These are phyloP conservation scores for Sapria himalayana DNA, from an alignment of 345 rosid genomes.

Conservation along the genomic window DNA sequence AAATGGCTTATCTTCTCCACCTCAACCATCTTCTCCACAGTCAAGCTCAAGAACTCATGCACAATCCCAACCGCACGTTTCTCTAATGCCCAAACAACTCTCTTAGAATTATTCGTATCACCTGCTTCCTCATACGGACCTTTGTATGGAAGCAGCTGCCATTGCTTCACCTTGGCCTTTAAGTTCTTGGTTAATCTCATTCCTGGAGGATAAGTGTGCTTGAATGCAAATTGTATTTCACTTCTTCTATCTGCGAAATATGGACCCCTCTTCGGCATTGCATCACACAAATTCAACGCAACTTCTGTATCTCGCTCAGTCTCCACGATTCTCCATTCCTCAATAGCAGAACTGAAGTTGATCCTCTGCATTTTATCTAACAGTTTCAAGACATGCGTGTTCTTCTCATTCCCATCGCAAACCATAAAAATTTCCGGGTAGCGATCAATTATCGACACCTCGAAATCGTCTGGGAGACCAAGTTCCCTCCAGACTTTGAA, in stretches of 20 bases:
- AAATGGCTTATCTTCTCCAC: conserved; percentile 91
- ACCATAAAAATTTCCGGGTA: conserved; percentile 34
- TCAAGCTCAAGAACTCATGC: conserved; percentile 66
- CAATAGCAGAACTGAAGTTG: conserved; percentile 38
- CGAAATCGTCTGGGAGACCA: conserved; percentile 86
- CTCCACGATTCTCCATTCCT: conserved; percentile 58
- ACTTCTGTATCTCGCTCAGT: conserved; percentile 35
- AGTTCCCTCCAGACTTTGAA: conserved; percentile 92
- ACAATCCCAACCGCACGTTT: conserved; percentile 58
- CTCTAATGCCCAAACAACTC: conserved; percentile 29
- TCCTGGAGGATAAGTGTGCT: conserved; percentile 57
- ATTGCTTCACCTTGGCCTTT: conserved; percentile 53
- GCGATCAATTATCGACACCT: conserved; percentile 46
- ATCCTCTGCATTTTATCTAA: conserved; percentile 15
- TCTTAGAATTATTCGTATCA: conserved; percentile 27
- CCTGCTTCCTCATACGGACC: conserved; percentile 52
- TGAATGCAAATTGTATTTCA: conserved; percentile 35
- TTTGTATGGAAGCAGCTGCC: conserved; percentile 56
- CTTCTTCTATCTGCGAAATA: too few relatives aligned
- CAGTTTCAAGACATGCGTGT: conserved; percentile 49
- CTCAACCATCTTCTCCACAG: conserved; percentile 80
- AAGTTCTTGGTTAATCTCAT: conserved; percentile 65
- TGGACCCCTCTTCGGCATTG: too few relatives aligned
- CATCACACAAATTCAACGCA: too few relatives aligned
- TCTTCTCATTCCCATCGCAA: conserved; percentile 40